Evolutionary conservation across 1,284 basidiomycete species (phyloP).

Genomic region (Cutaneotrichosporon dermatis): DNA sequence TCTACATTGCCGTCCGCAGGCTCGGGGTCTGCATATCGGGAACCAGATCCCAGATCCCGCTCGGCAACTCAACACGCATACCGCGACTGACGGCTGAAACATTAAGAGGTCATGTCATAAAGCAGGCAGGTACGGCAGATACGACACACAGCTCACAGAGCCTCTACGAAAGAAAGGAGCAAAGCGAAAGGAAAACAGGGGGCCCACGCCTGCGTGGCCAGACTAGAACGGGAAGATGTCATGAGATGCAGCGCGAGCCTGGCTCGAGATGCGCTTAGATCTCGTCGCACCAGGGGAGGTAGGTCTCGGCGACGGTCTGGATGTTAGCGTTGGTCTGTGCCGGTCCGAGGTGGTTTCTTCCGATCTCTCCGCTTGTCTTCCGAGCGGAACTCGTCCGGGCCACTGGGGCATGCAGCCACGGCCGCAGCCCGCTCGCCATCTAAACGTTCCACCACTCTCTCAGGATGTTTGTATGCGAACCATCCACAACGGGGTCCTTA

Average conservation of each 20-base stretch:
- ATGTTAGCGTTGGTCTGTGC: background rate
- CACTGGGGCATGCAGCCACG: too few species aligned
- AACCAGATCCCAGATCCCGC: too few species aligned
- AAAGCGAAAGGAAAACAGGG: background rate
- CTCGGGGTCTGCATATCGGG: too few species aligned
- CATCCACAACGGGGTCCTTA: too few species aligned
- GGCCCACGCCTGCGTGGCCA: background rate
- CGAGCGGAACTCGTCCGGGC: too few species aligned
- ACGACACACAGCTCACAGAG: background rate
- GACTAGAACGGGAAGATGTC: background rate
- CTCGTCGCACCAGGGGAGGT: constrained; percentile 36
- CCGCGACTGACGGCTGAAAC: too few species aligned
- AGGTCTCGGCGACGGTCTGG: constrained; percentile 40
- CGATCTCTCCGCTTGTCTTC: too few species aligned
- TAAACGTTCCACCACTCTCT: too few species aligned
- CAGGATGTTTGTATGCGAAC: too few species aligned
- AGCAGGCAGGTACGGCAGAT: background rate
- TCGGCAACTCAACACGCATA: too few species aligned
- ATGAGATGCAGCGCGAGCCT: background rate
- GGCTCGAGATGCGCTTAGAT: background rate
- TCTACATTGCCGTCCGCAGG: too few species aligned
- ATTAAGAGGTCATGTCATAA: background rate
- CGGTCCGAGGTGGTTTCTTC: background rate
- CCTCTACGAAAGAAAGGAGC: background rate
- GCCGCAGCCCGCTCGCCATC: too few species aligned